A percentile compares a stretch with the other conserved stretches of the same genome.
phyloP scores from a whole-genome alignment of 306 rosid genomes.

The Glycine tomentella region DNA sequence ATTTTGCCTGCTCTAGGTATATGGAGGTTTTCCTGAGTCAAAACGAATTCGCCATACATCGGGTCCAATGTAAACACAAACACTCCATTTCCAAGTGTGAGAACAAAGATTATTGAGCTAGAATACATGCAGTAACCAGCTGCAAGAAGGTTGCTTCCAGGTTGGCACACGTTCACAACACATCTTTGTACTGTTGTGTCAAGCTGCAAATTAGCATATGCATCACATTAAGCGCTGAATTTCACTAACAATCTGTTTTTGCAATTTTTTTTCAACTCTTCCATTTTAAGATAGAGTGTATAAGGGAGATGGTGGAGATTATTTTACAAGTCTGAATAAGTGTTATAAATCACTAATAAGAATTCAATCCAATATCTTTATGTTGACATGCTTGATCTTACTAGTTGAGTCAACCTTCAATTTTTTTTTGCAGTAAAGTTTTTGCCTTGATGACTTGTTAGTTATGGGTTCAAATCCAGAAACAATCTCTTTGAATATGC shows the following conservation, averaged over 20 bases:
- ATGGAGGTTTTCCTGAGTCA: constrained; percentile 82
- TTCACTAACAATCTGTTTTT: neutral
- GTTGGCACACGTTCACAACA: constrained; percentile 91
- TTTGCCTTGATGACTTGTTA: no score
- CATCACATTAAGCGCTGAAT: constrained; percentile 19
- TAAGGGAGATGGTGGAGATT: neutral
- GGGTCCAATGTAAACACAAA: constrained; percentile 87
- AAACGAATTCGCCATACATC: constrained; percentile 86
- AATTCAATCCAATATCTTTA: neutral
- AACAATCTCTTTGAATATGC: no score
- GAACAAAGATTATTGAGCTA: constrained; percentile 88
- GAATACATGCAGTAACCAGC: constrained; percentile 99
- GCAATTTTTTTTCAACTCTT: neutral
- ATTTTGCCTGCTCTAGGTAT: constrained; percentile 94
- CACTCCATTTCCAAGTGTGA: constrained; percentile 88
- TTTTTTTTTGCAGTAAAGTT: no score
- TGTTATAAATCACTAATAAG: no score
- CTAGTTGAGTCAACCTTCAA: neutral
- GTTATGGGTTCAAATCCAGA: no score
- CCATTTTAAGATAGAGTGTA: neutral
- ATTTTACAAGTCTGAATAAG: neutral
- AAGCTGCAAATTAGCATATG: constrained; percentile 63
- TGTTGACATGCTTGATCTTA: neutral
- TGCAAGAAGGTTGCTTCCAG: constrained; percentile 97
- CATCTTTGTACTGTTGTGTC: constrained; percentile 69